Evolutionary conservation across 805 yeast genomes (phyloP).

Genomic region (Wickerhamomyces bisporus): DNA sequence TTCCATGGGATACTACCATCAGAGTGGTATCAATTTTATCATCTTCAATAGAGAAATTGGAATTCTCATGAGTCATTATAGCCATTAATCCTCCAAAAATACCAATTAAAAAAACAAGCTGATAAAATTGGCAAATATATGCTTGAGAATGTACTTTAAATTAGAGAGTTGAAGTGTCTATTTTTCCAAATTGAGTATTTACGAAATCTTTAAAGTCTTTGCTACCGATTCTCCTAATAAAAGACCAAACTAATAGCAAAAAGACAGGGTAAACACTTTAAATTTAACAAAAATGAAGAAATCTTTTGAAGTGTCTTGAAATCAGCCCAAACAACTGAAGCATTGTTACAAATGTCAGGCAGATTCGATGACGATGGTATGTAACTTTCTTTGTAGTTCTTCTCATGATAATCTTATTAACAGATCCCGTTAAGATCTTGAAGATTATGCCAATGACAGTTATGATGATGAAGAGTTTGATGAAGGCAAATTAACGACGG

Average conservation of each 20-base stretch:
- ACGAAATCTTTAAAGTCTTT: no score
- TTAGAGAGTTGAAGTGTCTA: no score
- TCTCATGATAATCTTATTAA: not conserved
- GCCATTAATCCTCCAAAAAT: not conserved
- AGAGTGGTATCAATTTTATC: not conserved
- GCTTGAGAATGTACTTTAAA: no score
- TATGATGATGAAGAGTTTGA: constrained; percentile 21
- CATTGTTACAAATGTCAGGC: constrained; percentile 2
- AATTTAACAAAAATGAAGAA: not conserved
- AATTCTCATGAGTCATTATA: not conserved
- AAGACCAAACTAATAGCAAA: not conserved
- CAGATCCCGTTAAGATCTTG: constrained; percentile 13
- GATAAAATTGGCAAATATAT: no score
- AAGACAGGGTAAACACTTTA: no score
- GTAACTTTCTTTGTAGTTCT: constrained; percentile 1
- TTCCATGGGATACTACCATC: not conserved
- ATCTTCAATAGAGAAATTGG: not conserved
- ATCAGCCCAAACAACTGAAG: no score
- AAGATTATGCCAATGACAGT: constrained; percentile 25
- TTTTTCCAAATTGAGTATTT: no score
- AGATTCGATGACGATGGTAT: constrained; percentile 23
- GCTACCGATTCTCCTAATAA: no score
- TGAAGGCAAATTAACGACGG: constrained; percentile 32
- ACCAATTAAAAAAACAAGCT: no score
- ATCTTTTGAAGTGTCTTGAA: no score